These are phyloP conservation scores for Aspergillus brunneoviolaceus DNA, from an alignment of 2,329 filamentous ascomycete genomes.

Conservation along the genomic window DNA sequence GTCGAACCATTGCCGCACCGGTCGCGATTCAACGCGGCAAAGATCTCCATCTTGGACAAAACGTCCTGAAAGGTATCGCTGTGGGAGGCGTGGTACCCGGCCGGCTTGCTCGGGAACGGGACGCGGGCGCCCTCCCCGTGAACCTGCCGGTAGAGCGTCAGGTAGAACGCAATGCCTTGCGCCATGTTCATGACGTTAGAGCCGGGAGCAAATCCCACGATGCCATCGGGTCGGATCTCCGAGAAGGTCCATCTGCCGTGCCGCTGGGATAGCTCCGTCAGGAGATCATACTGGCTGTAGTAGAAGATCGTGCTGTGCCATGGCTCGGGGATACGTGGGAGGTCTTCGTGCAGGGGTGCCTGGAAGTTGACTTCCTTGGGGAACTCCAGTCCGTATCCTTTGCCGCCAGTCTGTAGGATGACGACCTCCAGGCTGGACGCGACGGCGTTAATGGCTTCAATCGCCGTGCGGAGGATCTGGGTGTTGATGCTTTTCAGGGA, in stretches of 20 bases:
- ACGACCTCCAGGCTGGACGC: conserved; percentile 28
- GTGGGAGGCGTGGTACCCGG: conserved; percentile 21
- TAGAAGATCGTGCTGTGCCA: conserved; percentile 30
- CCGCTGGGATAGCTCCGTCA: conserved; percentile 18
- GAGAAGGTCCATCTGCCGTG: conserved; percentile 29
- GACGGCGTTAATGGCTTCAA: conserved; percentile 29
- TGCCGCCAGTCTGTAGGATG: conserved; percentile 39
- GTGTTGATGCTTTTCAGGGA: conserved; percentile 33
- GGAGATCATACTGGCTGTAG: conserved; percentile 27
- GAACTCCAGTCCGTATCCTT: conserved; percentile 41
- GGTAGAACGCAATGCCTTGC: conserved; percentile 14
- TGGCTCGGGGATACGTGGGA: conserved; percentile 27
- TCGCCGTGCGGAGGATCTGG: conserved; percentile 36
- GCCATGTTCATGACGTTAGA: conserved; percentile 26
- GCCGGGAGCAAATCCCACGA: conserved; percentile 27
- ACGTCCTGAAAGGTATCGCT: conserved; percentile 30
- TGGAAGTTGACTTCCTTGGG: conserved; percentile 27
- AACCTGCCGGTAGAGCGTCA: too few species aligned
- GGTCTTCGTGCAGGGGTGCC: conserved; percentile 28
- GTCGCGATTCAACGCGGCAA: conserved; percentile 24
- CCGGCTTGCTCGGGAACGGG: conserved; percentile 22
- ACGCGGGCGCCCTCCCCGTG: conserved; percentile 5
- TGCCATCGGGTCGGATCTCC: conserved; percentile 31
- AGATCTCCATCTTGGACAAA: conserved; percentile 25
- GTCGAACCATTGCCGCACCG: conserved; percentile 16